These are phyloP conservation scores for Erysimum pusillum DNA, from an alignment of 441 rosid genomes.

Conservation along the genomic window DNA sequence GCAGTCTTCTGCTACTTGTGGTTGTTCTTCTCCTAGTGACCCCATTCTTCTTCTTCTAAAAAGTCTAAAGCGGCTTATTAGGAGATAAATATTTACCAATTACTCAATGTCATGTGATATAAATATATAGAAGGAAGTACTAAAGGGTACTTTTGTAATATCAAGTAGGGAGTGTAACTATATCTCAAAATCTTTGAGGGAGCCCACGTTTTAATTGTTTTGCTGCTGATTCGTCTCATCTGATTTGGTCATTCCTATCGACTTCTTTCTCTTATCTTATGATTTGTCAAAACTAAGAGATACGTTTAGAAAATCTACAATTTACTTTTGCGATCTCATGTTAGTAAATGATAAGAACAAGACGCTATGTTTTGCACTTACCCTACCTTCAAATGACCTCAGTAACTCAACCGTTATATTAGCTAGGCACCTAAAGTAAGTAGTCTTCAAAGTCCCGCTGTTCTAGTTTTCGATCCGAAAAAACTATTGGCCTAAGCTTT, in stretches of 20 bases:
- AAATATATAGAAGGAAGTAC: conserved; percentile 11
- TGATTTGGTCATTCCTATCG: conserved; percentile 7
- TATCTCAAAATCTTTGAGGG: conserved; percentile 34
- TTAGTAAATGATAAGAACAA: conserved; percentile 12
- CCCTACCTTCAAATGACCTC: no score
- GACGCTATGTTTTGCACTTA: neutral
- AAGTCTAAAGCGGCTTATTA: no score
- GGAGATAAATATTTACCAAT: no score
- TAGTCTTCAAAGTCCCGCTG: no score
- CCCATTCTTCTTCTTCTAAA: conserved; percentile 52
- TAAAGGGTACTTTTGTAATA: conserved; percentile 28
- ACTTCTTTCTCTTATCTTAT: conserved; percentile 29
- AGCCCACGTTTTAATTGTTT: conserved; percentile 41
- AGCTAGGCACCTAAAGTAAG: no score
- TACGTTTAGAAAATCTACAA: neutral
- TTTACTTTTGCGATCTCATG: neutral
- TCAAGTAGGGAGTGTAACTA: neutral
- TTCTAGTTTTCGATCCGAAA: no score
- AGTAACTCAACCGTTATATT: no score
- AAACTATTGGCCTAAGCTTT: no score
- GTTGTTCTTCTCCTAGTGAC: conserved; percentile 66
- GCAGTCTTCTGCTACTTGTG: conserved; percentile 76
- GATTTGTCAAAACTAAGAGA: conserved; percentile 25
- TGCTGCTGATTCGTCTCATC: conserved; percentile 39
- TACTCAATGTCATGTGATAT: conserved; percentile 1